Evolutionary conservation across 345 rosid genomes (phyloP).

Genomic region (Mercurialis annua): DNA sequence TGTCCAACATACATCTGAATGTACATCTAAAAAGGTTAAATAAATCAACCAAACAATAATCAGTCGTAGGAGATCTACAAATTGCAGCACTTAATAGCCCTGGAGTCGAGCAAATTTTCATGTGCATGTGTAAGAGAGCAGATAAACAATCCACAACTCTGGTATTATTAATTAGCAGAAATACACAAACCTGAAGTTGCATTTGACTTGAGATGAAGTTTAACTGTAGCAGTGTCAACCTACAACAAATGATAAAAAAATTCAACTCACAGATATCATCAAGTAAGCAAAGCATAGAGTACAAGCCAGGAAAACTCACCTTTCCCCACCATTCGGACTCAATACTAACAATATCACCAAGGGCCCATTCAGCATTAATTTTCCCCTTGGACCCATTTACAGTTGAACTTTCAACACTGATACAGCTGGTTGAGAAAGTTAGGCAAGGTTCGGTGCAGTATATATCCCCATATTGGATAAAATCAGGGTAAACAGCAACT

Average conservation of each 20-base stretch:
- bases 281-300: background rate
- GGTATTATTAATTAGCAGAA: background rate
- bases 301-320: constrained; percentile 36
- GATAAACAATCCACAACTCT: background rate
- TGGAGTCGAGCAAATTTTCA: background rate
- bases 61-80: background rate
- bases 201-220: constrained; percentile 43
- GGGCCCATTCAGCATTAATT: constrained; percentile 44
- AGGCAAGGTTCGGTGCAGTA: constrained; percentile 43
- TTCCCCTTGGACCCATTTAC: constrained; percentile 34
- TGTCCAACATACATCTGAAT: background rate
- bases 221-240: constrained; percentile 64
- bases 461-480: constrained; percentile 37
- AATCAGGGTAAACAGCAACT: constrained; percentile 53
- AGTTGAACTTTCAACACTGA: constrained; percentile 44
- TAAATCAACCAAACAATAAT: background rate
- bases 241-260: constrained; percentile 23
- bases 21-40: background rate
- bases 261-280: constrained; percentile 12
- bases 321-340: constrained; percentile 46
- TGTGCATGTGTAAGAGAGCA: background rate
- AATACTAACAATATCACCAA: constrained; percentile 45
- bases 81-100: background rate
- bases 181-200: constrained; percentile 46
- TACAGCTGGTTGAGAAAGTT: constrained; percentile 41